Evolutionary conservation across 345 rosid genomes (phyloP).

Genomic region (Salix caprea): DNA sequence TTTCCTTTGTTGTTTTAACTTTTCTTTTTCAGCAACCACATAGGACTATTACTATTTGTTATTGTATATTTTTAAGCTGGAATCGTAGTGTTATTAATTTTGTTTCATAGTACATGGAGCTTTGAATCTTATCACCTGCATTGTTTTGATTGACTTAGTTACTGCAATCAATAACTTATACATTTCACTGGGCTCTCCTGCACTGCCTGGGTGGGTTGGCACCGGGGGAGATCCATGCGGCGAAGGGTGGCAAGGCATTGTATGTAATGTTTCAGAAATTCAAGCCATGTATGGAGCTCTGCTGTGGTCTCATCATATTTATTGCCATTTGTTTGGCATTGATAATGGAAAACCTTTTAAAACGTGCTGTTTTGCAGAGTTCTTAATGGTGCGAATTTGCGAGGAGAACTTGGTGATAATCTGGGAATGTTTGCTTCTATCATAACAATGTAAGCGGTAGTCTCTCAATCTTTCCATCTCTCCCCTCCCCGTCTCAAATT

Average conservation of each 20-base stretch:
- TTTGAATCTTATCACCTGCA: constrained; percentile 24
- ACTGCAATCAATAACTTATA: constrained; percentile 75
- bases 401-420: constrained; percentile 80
- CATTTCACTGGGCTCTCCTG: constrained; percentile 67
- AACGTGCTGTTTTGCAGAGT: constrained; percentile 37
- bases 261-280: constrained; percentile 58
- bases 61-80: background rate
- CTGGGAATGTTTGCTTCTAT: constrained; percentile 67
- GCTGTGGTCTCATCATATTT: background rate
- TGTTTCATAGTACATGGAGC: constrained; percentile 1
- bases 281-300: constrained; percentile 45
- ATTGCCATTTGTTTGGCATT: background rate
- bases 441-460: constrained; percentile 58
- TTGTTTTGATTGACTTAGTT: constrained; percentile 55
- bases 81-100: background rate
- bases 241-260: constrained; percentile 87
- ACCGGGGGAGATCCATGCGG: constrained; percentile 94
- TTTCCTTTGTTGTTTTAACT: background rate
- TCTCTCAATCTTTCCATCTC: background rate
- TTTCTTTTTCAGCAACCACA: background rate
- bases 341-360: background rate
- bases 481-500: background rate
- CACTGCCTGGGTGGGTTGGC: constrained; percentile 90
- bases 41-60: background rate
- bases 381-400: constrained; percentile 85